A percentile compares a stretch with the other conserved stretches of the same genome.
Evolutionary conservation across 2,329 filamentous ascomycete genomes (phyloP).

Genomic region (Scolecobasidium constrictum): DNA sequence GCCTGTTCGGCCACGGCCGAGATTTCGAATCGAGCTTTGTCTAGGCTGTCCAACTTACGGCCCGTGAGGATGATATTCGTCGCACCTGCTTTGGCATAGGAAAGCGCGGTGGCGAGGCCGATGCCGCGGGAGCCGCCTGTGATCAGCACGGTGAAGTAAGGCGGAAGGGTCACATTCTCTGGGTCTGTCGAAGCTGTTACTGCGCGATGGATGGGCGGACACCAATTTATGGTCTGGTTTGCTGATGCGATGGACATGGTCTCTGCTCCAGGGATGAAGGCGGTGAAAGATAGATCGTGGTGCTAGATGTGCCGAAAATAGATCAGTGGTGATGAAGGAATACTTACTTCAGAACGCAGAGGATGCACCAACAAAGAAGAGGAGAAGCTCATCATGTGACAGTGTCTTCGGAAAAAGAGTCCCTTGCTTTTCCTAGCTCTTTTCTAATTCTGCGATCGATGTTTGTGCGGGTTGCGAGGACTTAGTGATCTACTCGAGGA

Average conservation of each 20-base stretch:
- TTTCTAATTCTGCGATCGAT: too few relatives aligned
- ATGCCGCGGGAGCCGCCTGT: not conserved
- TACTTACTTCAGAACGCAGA: too few relatives aligned
- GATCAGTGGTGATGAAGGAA: not conserved
- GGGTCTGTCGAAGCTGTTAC: not conserved
- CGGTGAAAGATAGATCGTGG: not conserved
- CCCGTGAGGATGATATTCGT: not conserved
- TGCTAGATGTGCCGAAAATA: not conserved
- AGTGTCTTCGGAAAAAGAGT: not conserved
- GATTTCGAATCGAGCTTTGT: not conserved
- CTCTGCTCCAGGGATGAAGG: not conserved
- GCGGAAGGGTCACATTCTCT: not conserved
- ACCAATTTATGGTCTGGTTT: slow-evolving; percentile 2
- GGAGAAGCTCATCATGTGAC: not conserved
- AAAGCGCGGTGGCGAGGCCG: not conserved
- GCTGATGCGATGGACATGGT: not conserved
- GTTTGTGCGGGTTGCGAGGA: too few relatives aligned
- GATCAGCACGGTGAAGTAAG: not conserved
- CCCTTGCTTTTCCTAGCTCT: too few relatives aligned
- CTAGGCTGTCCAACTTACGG: not conserved
- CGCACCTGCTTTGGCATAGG: slow-evolving; percentile 4
- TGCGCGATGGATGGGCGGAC: slow-evolving; percentile 1
- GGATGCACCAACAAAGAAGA: too few relatives aligned
- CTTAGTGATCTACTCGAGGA: too few relatives aligned
- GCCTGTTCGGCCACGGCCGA: not conserved